Percentiles rank a stretch among this genome's conserved stretches.
Evolutionary conservation across 2,329 filamentous ascomycete species (phyloP).

Genomic region (Ophiostoma sp.): DNA sequence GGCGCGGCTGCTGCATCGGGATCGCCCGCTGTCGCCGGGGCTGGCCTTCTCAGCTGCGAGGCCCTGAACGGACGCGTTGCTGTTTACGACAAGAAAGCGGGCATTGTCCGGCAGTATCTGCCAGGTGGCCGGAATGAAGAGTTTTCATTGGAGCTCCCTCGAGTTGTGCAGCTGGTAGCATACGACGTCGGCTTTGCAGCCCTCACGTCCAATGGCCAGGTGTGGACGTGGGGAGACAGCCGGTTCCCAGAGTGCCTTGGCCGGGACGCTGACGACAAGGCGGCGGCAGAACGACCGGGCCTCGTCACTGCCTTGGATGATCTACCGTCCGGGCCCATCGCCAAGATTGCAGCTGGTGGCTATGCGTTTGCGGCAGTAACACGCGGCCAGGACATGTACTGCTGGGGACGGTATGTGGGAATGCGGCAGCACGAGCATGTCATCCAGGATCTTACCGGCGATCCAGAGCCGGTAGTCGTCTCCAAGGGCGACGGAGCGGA

Average conservation of each 20-base stretch:
- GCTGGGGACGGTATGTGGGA: constrained; percentile 51
- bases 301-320: constrained; percentile 46
- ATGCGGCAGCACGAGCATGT: constrained; percentile 21
- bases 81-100: background rate
- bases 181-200: constrained; percentile 49
- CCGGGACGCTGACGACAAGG: constrained; percentile 40
- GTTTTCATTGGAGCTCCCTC: constrained; percentile 29
- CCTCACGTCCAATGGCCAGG: constrained; percentile 41
- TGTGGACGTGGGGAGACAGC: constrained; percentile 53
- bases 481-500: constrained; percentile 48
- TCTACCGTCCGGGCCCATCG: constrained; percentile 48
- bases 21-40: background rate
- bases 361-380: constrained; percentile 56
- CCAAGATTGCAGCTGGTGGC: constrained; percentile 51
- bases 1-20: background rate
- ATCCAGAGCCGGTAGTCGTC: constrained; percentile 44
- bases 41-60: background rate
- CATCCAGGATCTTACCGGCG: constrained; percentile 29
- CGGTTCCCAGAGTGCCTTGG: constrained; percentile 55
- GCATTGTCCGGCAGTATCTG: constrained; percentile 31
- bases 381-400: constrained; percentile 52
- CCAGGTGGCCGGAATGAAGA: background rate
- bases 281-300: constrained; percentile 45
- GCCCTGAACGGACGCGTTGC: constrained; percentile 13
- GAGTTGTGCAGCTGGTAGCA: constrained; percentile 41